Conservation (phyloP, 345 rosid genomes). For the Sonneratia alba region DNA sequence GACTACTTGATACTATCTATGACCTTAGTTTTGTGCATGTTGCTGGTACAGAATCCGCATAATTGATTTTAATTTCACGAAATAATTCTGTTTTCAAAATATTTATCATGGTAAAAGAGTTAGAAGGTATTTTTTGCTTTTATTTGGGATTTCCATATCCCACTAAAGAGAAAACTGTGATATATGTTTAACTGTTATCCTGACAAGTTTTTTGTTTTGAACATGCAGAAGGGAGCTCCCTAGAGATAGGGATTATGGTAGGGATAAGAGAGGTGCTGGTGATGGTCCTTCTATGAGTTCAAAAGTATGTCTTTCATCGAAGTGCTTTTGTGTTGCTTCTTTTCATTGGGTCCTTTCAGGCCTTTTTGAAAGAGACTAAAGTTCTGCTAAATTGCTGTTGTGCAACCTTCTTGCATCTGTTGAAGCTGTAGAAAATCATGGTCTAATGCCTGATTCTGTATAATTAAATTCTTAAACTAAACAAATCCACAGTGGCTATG, state of each 20-base stretch:
- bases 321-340: slow-evolving; percentile 6
- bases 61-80: neutral
- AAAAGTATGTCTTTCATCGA: slow-evolving; percentile 40
- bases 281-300: slow-evolving; percentile 33
- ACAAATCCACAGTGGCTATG: neutral
- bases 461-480: neutral
- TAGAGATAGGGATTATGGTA: slow-evolving; percentile 61
- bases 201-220: neutral
- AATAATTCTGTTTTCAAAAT: neutral
- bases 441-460: neutral
- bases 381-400: neutral
- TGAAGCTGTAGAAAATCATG: neutral
- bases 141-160: too few relatives aligned
- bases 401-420: neutral
- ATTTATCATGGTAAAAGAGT: neutral
- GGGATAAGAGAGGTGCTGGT: slow-evolving; percentile 53
- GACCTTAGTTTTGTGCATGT: neutral
- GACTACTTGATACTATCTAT: neutral
- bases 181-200: neutral
- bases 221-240: slow-evolving; percentile 50
- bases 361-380: neutral
- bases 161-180: neutral
- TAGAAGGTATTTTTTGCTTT: too few relatives aligned
- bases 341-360: neutral
- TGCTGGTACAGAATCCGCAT: neutral